Base-by-base conservation (phyloP, 176 grass and related monocot species). In the Paspalum vaginatum region DNA sequence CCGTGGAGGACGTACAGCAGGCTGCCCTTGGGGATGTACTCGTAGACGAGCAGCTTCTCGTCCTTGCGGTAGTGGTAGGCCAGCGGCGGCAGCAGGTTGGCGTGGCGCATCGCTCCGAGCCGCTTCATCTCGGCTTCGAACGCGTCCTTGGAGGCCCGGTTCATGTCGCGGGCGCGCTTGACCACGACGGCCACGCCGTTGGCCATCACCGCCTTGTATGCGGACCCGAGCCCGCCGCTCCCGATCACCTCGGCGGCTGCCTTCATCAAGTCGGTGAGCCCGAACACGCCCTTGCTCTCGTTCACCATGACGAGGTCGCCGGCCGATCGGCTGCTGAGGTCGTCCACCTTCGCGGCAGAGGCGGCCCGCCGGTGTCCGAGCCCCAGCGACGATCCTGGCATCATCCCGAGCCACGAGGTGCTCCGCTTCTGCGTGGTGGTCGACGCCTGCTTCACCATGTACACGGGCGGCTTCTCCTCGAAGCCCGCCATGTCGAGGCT, bases 11-110 rank as follows among this genome's bases (percentile, higher is more conserved):
- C 88, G 81, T 95, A 93, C 22, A 95, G 80, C 25, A 98, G 61
- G 88, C 92, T 98, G 39, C 95, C 92, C 76, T 95, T 98, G 43
- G 95, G 88, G 53, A 98, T 95, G 86, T 91, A 98, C 74, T 98
- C 95, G 18, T 72, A 88, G 9, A 95, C 86, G 7, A 98, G 54
- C 5, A 98, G 83, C 90, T 98, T 98, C 88, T 98, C 95, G 60
- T 98, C 90, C 65, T 68, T 84, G 11, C 92, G 81, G 71, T 91
- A 98, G 43, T 93, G 90, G 86, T 93, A 98, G 0, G 90, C 92
- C 46, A 95, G 90, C 27, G 86, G 92, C 45, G 95, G 78, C 15
- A 91, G 85, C 75, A 98, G 50, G 78, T 95, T 98, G 44, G 87
- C 75, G 46, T 98, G 95, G 12, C 64, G 65, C 44, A 86, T 61